Base-by-base conservation (phyloP, 2,329 filamentous ascomycete genomes). In the Aspergillus versicolor region DNA sequence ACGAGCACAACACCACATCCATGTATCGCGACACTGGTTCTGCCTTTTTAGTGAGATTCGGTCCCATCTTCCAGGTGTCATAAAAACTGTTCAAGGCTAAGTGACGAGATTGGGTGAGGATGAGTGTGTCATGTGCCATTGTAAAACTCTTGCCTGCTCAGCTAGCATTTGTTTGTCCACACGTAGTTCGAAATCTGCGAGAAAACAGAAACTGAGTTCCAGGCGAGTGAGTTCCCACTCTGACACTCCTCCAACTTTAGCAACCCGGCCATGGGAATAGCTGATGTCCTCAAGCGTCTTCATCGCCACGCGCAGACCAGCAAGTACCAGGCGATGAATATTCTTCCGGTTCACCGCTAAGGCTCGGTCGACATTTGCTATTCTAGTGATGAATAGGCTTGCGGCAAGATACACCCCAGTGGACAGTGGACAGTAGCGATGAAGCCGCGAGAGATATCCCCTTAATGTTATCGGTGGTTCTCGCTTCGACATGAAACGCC, bases 281-380 rank as follows among this genome's bases (percentile, higher is more conserved):
- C 88, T 90, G 53, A 93, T 82, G 72, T 97, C 93, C 73, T 99
- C 93, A n/a, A 97, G 78, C 0, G 91, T 90, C 77, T 97, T 99
- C 84, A 92, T 94, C 13, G 93, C 92, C 3, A 97, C 90, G 37
- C 92, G 81, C 52, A 97, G 80, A 6, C 89, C 90, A 0, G 91
- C 92, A 15, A 99, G 82, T 32, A 96, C 81, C 7, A 97, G 79
- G 2, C 94, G 86, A 73, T 99, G 93, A 60, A 91, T 88, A 61
- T 96, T 97, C 56, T 91, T 84, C 56, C 84, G 82, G 3, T 92
- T 96, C 7, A 96, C 88, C 1, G 88, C 87, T 21, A 97, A 88
- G 22, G 88, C 84, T 63, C 85, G 85, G 70, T 95, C 90, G 44
- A 88, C 82, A 12, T 93, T 86, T 0, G 88, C 89, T 42, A 97